Evolutionary conservation across 768 basidiomycete genomes (phyloP).

Genomic region (Neoboletus magnificus): DNA sequence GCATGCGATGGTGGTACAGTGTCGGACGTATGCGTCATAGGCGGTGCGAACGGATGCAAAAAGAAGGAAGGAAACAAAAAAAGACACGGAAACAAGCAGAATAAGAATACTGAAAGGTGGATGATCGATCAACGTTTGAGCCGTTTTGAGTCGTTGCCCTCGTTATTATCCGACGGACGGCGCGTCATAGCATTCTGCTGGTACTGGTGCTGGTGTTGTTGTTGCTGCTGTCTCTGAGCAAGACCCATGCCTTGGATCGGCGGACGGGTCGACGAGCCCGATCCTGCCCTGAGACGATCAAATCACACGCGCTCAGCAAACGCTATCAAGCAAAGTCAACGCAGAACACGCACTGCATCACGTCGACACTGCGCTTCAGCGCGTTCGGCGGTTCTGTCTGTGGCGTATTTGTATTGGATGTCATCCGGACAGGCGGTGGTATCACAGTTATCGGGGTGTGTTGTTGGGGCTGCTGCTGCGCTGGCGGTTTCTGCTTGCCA

Average conservation of each 20-base stretch:
- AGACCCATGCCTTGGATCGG: conserved; percentile 40
- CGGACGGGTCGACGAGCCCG: conserved; percentile 19
- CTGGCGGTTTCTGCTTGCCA: conserved; percentile 10
- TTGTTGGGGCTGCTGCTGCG: not conserved
- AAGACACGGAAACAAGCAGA: not conserved
- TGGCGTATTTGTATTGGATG: not conserved
- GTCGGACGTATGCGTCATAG: not conserved
- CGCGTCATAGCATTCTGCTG: conserved; percentile 9
- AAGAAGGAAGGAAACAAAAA: too few relatives aligned
- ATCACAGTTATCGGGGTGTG: conserved; percentile 1
- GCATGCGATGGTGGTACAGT: not conserved
- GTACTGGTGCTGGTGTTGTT: conserved; percentile 18
- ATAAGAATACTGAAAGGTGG: not conserved
- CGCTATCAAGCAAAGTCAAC: too few relatives aligned
- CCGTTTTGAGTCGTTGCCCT: conserved; percentile 37
- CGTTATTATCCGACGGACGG: conserved; percentile 28
- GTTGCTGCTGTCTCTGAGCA: conserved; percentile 31
- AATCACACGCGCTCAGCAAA: not conserved
- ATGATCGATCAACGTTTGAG: conserved; percentile 33
- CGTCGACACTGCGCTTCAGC: conserved; percentile 36
- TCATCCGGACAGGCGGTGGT: conserved; percentile 8
- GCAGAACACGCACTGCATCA: conserved; percentile 28
- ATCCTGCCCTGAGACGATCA: conserved; percentile 10
- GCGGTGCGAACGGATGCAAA: not conserved
- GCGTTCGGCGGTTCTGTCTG: conserved; percentile 8